These are phyloP conservation scores for Boletus bicolor DNA, from an alignment of 768 basidiomycete species.

Conservation along the genomic window DNA sequence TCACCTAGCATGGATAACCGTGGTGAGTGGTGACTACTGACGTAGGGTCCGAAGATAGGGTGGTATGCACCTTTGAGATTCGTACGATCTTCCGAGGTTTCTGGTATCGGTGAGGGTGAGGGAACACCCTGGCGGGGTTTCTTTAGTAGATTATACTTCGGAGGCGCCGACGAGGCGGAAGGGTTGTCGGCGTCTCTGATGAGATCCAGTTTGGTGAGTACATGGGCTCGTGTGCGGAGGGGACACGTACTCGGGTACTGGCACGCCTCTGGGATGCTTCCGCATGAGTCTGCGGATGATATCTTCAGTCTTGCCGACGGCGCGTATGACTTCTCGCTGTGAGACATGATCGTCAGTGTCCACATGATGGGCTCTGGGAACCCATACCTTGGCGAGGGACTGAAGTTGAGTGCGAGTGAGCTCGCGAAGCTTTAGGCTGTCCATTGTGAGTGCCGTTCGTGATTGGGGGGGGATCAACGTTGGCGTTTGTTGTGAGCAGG, in stretches of 20 bases:
- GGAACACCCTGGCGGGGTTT: not conserved
- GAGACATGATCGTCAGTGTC: not conserved
- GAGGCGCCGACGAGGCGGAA: conserved; percentile 4
- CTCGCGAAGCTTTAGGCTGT: conserved; percentile 18
- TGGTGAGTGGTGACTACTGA: not conserved
- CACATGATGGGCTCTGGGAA: not conserved
- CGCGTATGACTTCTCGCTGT: conserved; percentile 27
- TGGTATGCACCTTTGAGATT: conserved; percentile 7
- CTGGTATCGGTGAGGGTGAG: not conserved
- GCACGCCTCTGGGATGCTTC: conserved; percentile 29
- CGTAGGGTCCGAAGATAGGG: not conserved
- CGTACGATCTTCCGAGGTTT: not conserved
- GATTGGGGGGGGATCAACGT: not conserved
- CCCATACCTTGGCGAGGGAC: conserved; percentile 24
- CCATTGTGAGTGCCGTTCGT: conserved; percentile 9
- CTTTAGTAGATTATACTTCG: not conserved
- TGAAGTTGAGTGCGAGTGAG: conserved; percentile 24
- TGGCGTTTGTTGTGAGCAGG: not conserved
- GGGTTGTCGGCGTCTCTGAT: conserved; percentile 7
- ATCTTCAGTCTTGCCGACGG: conserved; percentile 26
- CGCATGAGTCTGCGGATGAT: conserved; percentile 25
- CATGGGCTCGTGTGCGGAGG: not conserved
- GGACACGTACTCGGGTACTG: conserved; percentile 10
- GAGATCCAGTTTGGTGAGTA: not conserved
- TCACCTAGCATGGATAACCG: not conserved